Conservation (phyloP, 163 green algal species). For the Volvox carteri region DNA sequence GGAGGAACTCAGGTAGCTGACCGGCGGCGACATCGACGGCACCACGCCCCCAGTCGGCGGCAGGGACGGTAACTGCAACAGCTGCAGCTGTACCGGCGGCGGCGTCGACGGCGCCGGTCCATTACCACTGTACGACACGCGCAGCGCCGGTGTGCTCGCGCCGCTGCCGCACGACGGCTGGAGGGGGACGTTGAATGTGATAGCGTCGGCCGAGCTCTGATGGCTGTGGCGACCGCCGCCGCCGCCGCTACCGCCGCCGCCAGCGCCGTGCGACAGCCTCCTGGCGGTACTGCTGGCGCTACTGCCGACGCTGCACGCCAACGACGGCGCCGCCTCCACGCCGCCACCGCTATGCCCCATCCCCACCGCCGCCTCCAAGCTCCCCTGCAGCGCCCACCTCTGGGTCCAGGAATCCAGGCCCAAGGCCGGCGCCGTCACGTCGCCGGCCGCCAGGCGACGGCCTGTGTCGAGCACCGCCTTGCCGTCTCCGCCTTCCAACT, state of each 20-base stretch:
- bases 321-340: not conserved
- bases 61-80: not conserved
- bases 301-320: not conserved
- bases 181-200: not conserved
- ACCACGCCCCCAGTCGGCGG: not conserved
- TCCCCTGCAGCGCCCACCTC: not conserved
- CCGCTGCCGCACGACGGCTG: not conserved
- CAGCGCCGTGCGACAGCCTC: not conserved
- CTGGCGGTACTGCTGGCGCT: conserved; percentile 15
- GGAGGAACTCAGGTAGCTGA: not conserved
- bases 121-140: conserved; percentile 9
- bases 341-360: not conserved
- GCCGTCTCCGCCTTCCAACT: not conserved
- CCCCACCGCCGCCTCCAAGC: not conserved
- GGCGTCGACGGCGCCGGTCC: not conserved
- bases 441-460: no score
- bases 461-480: conserved; percentile 2
- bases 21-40: not conserved
- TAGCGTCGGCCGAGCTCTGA: not conserved
- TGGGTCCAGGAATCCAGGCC: not conserved
- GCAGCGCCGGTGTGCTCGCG: not conserved
- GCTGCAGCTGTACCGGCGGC: not conserved
- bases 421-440: not conserved
- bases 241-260: not conserved
- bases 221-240: not conserved